Base-by-base conservation (phyloP, 208 protist genomes). In the Crithidia fasciculata region DNA sequence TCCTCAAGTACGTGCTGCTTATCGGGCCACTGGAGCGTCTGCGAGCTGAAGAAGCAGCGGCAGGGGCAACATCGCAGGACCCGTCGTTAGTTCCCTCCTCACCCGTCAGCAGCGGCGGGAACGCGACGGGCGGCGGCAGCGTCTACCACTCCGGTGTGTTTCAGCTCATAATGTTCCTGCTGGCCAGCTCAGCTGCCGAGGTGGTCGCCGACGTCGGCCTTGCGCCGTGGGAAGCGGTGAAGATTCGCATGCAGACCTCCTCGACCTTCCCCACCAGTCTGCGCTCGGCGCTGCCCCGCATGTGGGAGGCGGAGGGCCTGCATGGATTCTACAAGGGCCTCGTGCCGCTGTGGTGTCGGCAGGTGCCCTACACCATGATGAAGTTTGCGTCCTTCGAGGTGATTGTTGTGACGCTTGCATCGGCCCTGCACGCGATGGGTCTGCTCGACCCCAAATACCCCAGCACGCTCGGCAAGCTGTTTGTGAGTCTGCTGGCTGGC, bases 311-410 rank as follows among this genome's bases (percentile, higher is more conserved):
- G 28, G 88, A 88, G 44, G 87, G 87, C 4, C 80, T 84, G 50
- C 75, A 71, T 18, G 82, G 83, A 45, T 96, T 97, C 79, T 98
- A 96, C 75, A 90, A 84, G 36, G 88, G 86, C 37, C 76, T 99
- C 28, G 69, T 89, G 5, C 92, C 94, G 18, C 88, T 98, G 43
- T 98, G 96, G 96, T 78, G 68, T 49, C 77, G 96, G 12, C 97
- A 99, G 81, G 94, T 99, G 55, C 97, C 98, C 0, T 98, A 96
- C 83, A 98, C 96, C 7, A 93, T 98, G 85, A 85, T 94, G 54
- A 98, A 99, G 85, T 98, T 98, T 59, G 65, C 85, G 50, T 82
- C 75, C 55, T 96, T 96, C 61, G 91, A 96, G 74, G 69, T 73
- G 18, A 86, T 89, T 52, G 82, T 81, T 10, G 13, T 71, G 0